Evolutionary conservation across 768 basidiomycete species (phyloP), one percentile per base, ranked within the genome.

Genomic region (Serendipita sp.): DNA sequence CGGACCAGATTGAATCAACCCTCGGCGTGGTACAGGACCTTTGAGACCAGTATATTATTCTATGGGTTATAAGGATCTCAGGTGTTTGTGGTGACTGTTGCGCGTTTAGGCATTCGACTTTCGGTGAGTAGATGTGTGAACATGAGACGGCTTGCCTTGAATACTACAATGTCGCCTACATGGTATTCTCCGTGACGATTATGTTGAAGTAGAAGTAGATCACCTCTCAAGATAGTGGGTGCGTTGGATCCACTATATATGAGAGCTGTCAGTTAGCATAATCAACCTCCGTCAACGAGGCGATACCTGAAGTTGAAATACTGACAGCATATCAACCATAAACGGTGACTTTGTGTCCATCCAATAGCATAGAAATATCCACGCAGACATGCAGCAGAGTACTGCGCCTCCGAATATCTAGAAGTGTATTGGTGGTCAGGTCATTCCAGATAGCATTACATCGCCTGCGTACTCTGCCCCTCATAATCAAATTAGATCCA

Each of bases 391-490:
- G 13, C 11, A 46, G 18, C 44, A 46, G 13, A 11, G 44, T 18
- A 46, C 44, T 46, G 13, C 18, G 11, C 44, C 44, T 13, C 11
- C 18, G 44, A 46, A 18, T 46, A 46, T 46, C 44, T 46, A 18
- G 44, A 13, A 1, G 13, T 46, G 44, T 67, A 30, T 70, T 74
- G 7, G 54, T 65, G 16, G 70, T 72, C 4, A 23, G 23, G 23
- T 23, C 23, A 23, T 23, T 23, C 23, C 23, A 23, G 23, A 23
- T 23, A 23, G 23, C 23, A 23, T 23, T 23, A 23, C 23, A 23
- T 23, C 1, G 23, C 23, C 23, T 23, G 23, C 23, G 23, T 23
- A 23, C 23, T 23, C 23, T 23, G 23, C 23, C 23, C 23, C 23
- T 23, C 23, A 23, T 23, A 23, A 23, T 23, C 23, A 23, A 23